Base-by-base conservation (phyloP, 768 basidiomycete genomes). In the Pisolithus tinctorius region DNA sequence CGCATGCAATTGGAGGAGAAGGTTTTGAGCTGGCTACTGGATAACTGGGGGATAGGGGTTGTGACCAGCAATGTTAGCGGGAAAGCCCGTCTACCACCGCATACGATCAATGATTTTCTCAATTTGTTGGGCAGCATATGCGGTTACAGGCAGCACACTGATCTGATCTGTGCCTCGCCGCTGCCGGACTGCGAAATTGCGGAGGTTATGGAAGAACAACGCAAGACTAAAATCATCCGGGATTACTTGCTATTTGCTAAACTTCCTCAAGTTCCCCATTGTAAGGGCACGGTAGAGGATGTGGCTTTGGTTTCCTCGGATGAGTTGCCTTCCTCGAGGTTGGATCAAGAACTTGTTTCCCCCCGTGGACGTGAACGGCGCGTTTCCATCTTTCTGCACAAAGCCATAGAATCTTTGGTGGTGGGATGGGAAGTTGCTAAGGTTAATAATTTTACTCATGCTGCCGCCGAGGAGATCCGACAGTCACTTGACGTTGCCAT, bases 1-100 rank as follows among this genome's bases (percentile, higher is more conserved):
- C 80, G 86, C 14, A 79, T 93, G 77, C 84, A 84, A 27, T 70
- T 95, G n/a, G 86, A 91, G 63, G 90, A 92, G 62, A 90, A 91
- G 62, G 83, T 89, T 4, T 63, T 93, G 14, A 77, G 72, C 48
- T 96, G 95, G 93, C 68, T 96, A 31, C 67, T 80, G 13, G 86
- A 86, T 52, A 77, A 74, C 43, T 95, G 92, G 88, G 69, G 66
- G 34, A 64, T 77, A 10, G 62, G 71, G n/a, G 62, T 71, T 9
- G 68, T 75, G 11, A 68, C 60, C 57, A 71, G 64, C 61, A 68
- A 67, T 16, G 61, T 67, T 47, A 60, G 66, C 49, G 65, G 62
- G 43, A 68, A 64, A 45, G 64, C 69, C 2, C 71, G 71, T 47
- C 70, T 84, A 65, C 75, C 83, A 7, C 64, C 76, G 2, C 74